Conservation (phyloP, 805 yeast species). For the Wickerhamomyces subpelliculosus region DNA sequence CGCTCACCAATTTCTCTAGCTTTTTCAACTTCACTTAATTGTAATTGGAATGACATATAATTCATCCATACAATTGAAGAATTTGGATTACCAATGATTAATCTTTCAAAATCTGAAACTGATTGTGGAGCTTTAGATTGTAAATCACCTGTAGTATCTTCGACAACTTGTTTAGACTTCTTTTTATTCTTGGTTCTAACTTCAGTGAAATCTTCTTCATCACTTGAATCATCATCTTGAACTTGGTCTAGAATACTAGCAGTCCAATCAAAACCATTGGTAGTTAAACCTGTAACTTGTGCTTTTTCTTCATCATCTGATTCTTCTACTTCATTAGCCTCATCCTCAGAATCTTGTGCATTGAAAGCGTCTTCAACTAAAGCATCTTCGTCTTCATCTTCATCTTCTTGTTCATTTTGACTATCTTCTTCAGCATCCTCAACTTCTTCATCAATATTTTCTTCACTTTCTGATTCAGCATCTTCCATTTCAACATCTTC, state of each 20-base stretch:
- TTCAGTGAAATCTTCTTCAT: conserved; percentile 43
- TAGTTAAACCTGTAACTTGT: conserved; percentile 55
- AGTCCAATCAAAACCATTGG: conserved; percentile 94
- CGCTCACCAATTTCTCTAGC: conserved; percentile 92
- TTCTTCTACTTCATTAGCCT: conserved; percentile 23
- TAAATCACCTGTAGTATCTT: conserved; percentile 82
- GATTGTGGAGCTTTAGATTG: conserved; percentile 88
- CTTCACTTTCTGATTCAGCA: conserved; percentile 20
- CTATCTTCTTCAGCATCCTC: conserved; percentile 17
- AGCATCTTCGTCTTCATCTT: conserved; percentile 24
- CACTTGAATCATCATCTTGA: conserved; percentile 45
- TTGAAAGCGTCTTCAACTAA: conserved; percentile 26
- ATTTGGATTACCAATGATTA: conserved; percentile 86
- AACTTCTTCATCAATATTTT: conserved; percentile 12
- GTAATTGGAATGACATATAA: conserved; percentile 96
- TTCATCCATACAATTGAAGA: conserved; percentile 96
- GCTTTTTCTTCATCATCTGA: conserved; percentile 12
- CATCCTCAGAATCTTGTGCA: conserved; percentile 2
- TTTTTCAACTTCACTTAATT: conserved; percentile 87
- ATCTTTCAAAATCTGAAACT: conserved; percentile 83
- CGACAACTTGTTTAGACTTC: conserved; percentile 35
- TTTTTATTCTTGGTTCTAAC: conserved; percentile 40
- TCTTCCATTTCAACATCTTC: conserved; percentile 20
- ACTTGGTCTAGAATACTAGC: conserved; percentile 83
- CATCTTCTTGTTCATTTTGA: conserved; percentile 14